Conservation (phyloP, 805 yeast species). For the Kuraishia hungarica region DNA sequence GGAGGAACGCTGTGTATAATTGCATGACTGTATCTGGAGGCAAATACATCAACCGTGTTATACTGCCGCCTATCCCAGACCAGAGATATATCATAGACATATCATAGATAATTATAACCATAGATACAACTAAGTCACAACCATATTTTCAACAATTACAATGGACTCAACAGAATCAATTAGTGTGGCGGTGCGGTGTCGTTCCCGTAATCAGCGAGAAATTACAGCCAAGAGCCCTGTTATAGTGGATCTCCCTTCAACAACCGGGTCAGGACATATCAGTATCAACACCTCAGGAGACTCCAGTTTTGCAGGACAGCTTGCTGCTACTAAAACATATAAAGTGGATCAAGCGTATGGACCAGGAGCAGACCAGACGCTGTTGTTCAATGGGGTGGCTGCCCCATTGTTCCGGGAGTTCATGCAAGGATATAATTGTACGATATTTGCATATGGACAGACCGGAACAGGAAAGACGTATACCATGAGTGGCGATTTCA, state of each 20-base stretch:
- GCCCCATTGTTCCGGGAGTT: conserved; percentile 40
- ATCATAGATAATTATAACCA: neutral
- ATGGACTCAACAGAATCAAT: conserved; percentile 21
- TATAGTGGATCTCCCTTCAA: conserved; percentile 36
- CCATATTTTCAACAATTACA: conserved; percentile 1
- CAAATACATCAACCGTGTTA: neutral
- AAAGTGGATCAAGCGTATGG: conserved; percentile 51
- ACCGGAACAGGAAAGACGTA: conserved; percentile 56
- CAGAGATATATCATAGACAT: neutral
- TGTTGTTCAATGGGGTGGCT: conserved; percentile 36
- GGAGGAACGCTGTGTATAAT: neutral
- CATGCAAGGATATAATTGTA: conserved; percentile 42
- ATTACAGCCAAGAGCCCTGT: conserved; percentile 34
- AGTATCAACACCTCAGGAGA: conserved; percentile 17
- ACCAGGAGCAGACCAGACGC: conserved; percentile 39
- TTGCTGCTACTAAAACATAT: conserved; percentile 26
- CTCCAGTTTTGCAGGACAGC: conserved; percentile 14
- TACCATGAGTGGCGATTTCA: conserved; percentile 46
- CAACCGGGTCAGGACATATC: conserved; percentile 13
- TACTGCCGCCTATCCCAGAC: neutral
- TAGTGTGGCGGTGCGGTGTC: conserved; percentile 47
- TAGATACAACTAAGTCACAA: neutral
- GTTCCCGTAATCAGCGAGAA: conserved; percentile 40
- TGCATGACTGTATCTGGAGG: neutral
- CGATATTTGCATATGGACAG: conserved; percentile 53